phyloP scores from a whole-genome alignment of 2,329 filamentous ascomycete genomes.

The Ophiostoma sp. region DNA sequence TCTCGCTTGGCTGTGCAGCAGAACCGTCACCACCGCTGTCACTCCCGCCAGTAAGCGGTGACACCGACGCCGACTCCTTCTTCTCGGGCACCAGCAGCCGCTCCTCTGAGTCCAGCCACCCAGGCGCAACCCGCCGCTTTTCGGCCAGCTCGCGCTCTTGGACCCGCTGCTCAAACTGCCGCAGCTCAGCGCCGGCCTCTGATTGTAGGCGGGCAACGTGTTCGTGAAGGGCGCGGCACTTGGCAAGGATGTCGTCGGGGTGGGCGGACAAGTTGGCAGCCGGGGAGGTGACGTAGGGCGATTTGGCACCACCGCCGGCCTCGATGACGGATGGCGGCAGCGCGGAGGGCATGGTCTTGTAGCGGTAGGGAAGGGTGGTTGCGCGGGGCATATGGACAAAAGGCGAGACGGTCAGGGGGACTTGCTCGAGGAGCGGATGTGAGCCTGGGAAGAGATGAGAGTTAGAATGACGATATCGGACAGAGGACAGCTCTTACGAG shows the following conservation, averaged over 20 bases:
- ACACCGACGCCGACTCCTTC: conserved; percentile 36
- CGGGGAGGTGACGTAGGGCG: conserved; percentile 73
- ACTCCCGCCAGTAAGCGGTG: not conserved
- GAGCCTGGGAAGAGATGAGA: conserved; percentile 55
- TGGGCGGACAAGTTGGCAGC: conserved; percentile 82
- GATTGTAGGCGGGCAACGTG: conserved; percentile 70
- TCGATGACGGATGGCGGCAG: conserved; percentile 68
- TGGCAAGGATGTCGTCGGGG: conserved; percentile 79
- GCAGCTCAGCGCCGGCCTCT: conserved; percentile 67
- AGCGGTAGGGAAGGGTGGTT: conserved; percentile 91
- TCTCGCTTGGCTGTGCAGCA: conserved; percentile 26
- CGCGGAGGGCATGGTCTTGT: conserved; percentile 84
- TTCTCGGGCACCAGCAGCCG: conserved; percentile 68
- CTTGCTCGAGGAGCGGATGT: conserved; percentile 86
- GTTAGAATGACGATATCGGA: not conserved
- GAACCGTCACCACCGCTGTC: conserved; percentile 30
- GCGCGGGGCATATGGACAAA: conserved; percentile 89
- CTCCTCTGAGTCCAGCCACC: conserved; percentile 76
- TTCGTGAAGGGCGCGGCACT: conserved; percentile 74
- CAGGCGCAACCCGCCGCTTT: conserved; percentile 76
- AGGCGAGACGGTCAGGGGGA: conserved; percentile 89
- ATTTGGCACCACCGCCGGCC: conserved; percentile 45
- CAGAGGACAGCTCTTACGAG: too few relatives aligned
- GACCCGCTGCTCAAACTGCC: conserved; percentile 68
- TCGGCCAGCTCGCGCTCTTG: conserved; percentile 69